Evolutionary conservation across 768 basidiomycete genomes (phyloP).

Genomic region (Trametes gibbosa): DNA sequence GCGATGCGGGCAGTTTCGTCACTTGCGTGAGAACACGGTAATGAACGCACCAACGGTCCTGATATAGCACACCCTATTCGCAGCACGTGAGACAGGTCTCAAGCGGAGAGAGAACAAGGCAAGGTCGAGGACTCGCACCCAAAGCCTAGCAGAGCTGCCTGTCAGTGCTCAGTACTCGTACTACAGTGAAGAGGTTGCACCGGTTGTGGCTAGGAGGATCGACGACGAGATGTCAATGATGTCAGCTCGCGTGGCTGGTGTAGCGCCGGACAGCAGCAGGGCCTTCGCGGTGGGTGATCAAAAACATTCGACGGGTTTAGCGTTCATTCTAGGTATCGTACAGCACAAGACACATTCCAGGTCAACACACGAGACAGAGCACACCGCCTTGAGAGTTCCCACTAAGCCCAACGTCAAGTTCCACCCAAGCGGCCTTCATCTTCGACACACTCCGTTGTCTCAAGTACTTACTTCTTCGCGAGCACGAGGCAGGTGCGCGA

Average conservation of each 20-base stretch:
- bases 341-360: neutral
- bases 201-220: too few species aligned
- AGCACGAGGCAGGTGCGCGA: slow-evolving; percentile 66
- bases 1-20: slow-evolving; percentile 2
- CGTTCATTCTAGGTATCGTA: neutral
- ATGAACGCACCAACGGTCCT: neutral
- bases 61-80: slow-evolving; percentile 1
- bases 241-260: neutral
- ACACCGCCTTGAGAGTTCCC: neutral
- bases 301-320: neutral
- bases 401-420: neutral
- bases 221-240: neutral
- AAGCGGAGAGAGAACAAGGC: too few species aligned
- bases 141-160: too few species aligned
- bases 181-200: too few species aligned
- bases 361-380: neutral
- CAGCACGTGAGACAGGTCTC: too few species aligned
- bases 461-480: slow-evolving; percentile 38
- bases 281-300: too few species aligned
- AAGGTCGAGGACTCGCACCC: too few species aligned
- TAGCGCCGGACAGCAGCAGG: too few species aligned
- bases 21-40: slow-evolving; percentile 8
- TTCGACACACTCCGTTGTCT: neutral
- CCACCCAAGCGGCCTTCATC: neutral
- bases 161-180: too few species aligned